Evolutionary conservation across 164 flowering plant genomes (phyloP), one percentile per base, ranked within the genome.

Genomic region (Chimonanthus praecox): DNA sequence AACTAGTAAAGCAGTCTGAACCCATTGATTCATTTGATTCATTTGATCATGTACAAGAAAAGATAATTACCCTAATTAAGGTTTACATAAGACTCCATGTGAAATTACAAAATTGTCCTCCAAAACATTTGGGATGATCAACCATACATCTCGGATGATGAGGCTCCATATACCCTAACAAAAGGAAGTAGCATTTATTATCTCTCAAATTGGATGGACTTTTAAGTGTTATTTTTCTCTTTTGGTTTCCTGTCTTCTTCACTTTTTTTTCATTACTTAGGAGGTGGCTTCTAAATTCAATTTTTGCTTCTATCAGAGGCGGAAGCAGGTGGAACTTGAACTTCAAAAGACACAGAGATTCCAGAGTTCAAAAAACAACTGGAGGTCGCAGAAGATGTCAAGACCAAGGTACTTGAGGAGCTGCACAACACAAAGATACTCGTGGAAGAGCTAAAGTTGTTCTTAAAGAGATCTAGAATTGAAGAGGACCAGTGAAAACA

Each of bases 401-500:
- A 90, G 72, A 4, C 11, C 7, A 82, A 80, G 77, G 92, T 87
- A 6, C 74, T 90, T 10, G 86, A 83, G 77, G 92, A 90, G 80
- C 80, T 90, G 51, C 94, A 93, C 69, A 82, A 85, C 84, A 88
- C 91, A 6, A 94, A 90, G 83, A 80, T 92, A 74, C 90, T 88
- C 45, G 78, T 94, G 13, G 97, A 90, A 77, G 95, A 92, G 69
- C 79, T 94, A 47, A 91, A 88, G 80, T 86, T 92, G 48, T 89
- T 83, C 70, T 81, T 94, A 15, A 97, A 92, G 84, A 86, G 86
- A 80, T 95, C 94, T 77, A 88, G 90, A 71, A 92, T 89, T 6
- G 94, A 94, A 78, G 98, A 94, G 76, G 82, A 83, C 50, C 95
- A 94, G 70, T 97, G 97, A 48, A 92, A 85, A 77, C 95, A 90